phyloP scores from a whole-genome alignment of 2,329 filamentous ascomycete genomes.

The Acrocalymma vagum region DNA sequence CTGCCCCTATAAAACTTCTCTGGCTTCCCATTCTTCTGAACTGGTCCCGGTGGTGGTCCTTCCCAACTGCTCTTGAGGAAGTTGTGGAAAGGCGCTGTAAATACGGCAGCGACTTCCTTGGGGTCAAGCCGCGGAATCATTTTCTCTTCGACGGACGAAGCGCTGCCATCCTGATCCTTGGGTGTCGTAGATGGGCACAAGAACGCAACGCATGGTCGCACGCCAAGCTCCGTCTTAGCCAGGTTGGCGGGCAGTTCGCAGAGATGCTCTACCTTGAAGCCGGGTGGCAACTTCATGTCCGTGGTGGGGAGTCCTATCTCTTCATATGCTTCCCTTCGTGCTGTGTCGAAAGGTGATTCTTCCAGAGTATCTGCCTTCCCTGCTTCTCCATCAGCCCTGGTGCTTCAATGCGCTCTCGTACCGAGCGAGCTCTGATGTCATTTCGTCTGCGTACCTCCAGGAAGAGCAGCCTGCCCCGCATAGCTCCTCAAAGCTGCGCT shows the following conservation, averaged over 20 bases:
- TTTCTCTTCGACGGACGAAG: slow-evolving; percentile 62
- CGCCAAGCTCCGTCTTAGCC: slow-evolving; percentile 59
- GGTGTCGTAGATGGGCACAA: slow-evolving; percentile 59
- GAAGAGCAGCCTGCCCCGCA: slow-evolving; percentile 82
- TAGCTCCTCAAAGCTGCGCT: slow-evolving; percentile 67
- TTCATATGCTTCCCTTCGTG: slow-evolving; percentile 88
- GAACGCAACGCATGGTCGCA: slow-evolving; percentile 65
- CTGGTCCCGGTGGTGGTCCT: slow-evolving; percentile 52
- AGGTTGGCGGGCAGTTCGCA: slow-evolving; percentile 75
- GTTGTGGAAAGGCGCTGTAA: slow-evolving; percentile 86
- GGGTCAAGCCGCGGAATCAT: slow-evolving; percentile 85
- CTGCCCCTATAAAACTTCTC: slow-evolving; percentile 84
- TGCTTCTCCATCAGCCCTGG: slow-evolving; percentile 20
- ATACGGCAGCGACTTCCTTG: slow-evolving; percentile 91
- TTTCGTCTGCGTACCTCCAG: slow-evolving; percentile 79
- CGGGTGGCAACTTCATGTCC: slow-evolving; percentile 72
- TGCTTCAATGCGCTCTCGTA: not conserved
- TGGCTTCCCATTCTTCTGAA: slow-evolving; percentile 41
- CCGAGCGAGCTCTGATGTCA: slow-evolving; percentile 20
- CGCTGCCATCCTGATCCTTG: too few species aligned
- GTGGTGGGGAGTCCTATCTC: slow-evolving; percentile 88
- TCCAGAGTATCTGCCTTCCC: slow-evolving; percentile 63
- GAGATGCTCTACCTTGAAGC: slow-evolving; percentile 87
- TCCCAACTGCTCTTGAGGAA: slow-evolving; percentile 72
- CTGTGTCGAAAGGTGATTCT: slow-evolving; percentile 77